Evolutionary conservation across 2,329 filamentous ascomycete species (phyloP), one percentile per base, ranked within the genome.

Genomic region (Alternaria gaisen): DNA sequence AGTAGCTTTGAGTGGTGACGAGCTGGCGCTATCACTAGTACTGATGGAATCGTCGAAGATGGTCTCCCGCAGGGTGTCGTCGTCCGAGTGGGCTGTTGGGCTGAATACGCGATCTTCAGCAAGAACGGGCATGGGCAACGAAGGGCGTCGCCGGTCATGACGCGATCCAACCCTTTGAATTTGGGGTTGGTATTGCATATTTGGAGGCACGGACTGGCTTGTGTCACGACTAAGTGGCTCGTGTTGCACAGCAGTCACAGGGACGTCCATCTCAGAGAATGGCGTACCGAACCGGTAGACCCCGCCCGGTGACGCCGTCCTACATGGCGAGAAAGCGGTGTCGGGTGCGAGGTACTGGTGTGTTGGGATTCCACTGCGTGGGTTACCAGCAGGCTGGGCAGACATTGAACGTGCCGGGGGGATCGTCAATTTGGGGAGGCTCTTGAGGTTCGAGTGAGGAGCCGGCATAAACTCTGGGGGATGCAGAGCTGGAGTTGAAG

Each of bases 191-290:
- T 91, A 97, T 76, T 88, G 90, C 93, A 97, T 97, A 80, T 97
- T 90, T 7, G 94, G 94, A 43, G 94, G 94, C 0, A 97, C 94
- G 5, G 94, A 97, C 78, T 97, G 93, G 26, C 93, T 97, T 47
- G 85, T 83, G 72, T 95, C 90, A 52, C 94, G 90, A 44, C 90
- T 85, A 32, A 97, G 84, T 7, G 91, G 91, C 0, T 90, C 91
- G 16, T 88, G 71, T 1, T 88, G 87, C 43, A 94, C 83, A 3
- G 90, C 86, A 1, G 92, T 95, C 60, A 96, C 81, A 0, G 94
- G 94, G 12, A 94, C 88, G 75, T 97, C 94, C 84, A 94, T 90
- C 73, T 97, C 93, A 2, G 94, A 97, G 77, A 94, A 91, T 16
- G 94, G 93, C 0, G 92, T 96, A n/a, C 88, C 90, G 65, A 92